A percentile compares a stretch with the other conserved stretches of the same genome.
These are phyloP conservation scores for Rhodomyrtus psidioides DNA, from an alignment of 441 rosid species.

Conservation along the genomic window DNA sequence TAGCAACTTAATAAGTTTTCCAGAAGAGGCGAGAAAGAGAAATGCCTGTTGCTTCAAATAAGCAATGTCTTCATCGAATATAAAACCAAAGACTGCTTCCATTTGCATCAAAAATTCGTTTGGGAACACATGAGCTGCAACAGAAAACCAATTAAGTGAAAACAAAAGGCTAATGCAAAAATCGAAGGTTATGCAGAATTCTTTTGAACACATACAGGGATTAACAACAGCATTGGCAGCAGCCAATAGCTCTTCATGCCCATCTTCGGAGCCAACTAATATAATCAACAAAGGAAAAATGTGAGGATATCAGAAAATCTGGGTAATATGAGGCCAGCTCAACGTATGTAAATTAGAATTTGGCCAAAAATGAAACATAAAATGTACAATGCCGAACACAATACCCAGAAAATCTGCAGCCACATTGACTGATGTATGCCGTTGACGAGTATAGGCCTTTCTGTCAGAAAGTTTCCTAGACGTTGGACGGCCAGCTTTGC, in stretches of 20 bases:
- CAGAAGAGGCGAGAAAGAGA: neutral
- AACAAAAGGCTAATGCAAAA: neutral
- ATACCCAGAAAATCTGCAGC: conserved; percentile 88
- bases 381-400: neutral
- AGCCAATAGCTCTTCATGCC: conserved; percentile 88
- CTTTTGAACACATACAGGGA: conserved; percentile 34
- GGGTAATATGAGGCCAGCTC: neutral
- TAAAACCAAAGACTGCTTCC: conserved; percentile 66
- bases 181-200: neutral
- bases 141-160: conserved; percentile 18
- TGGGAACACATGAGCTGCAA: conserved; percentile 53
- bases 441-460: conserved; percentile 81
- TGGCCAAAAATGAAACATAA: neutral
- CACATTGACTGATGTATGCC: conserved; percentile 47
- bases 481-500: conserved; percentile 87
- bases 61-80: conserved; percentile 66
- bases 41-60: conserved; percentile 68
- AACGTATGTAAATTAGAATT: neutral
- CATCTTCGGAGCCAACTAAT: conserved; percentile 82
- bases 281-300: conserved; percentile 15
- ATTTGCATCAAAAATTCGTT: conserved; percentile 79
- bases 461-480: conserved; percentile 96
- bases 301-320: neutral
- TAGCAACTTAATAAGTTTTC: neutral
- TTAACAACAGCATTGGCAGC: conserved; percentile 76